Percentiles rank a stretch among this genome's conserved stretches.
Evolutionary conservation across 1,139 yeast genomes (phyloP).

Genomic region (Petasospora fabianii): DNA sequence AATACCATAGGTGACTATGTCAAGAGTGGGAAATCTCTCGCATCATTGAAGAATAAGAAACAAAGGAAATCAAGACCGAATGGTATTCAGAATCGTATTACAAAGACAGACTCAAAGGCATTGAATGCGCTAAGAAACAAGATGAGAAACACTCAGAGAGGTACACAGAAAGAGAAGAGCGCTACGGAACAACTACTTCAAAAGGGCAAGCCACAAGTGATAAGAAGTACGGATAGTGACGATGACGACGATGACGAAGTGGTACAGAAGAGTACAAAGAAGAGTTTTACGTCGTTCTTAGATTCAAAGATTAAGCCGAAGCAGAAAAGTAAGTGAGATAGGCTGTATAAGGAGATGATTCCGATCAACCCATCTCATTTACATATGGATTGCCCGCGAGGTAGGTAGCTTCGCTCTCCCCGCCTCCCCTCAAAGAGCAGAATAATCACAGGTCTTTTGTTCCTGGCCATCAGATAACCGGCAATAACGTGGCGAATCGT

Average conservation of each 20-base stretch:
- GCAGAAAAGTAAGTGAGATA: conserved; percentile 3
- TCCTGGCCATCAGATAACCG: too few relatives aligned
- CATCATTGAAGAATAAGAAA: conserved; percentile 18
- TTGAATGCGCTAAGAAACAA: conserved; percentile 24
- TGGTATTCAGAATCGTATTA: conserved; percentile 7
- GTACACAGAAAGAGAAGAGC: conserved; percentile 1
- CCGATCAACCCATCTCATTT: neutral
- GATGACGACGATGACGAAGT: conserved; percentile 23
- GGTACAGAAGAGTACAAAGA: conserved; percentile 21
- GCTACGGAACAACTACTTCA: conserved; percentile 4
- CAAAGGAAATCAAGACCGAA: conserved; percentile 14
- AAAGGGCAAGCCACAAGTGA: conserved; percentile 2
- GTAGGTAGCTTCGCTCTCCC: too few relatives aligned
- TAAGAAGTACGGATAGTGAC: conserved; percentile 10
- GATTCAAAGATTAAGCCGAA: conserved; percentile 22
- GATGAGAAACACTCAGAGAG: conserved; percentile 17
- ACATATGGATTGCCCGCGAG: too few relatives aligned
- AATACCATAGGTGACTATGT: conserved; percentile 27
- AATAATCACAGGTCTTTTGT: too few relatives aligned
- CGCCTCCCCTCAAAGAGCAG: too few relatives aligned
- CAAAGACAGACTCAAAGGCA: conserved; percentile 20
- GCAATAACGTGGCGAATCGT: too few relatives aligned
- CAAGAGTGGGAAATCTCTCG: conserved; percentile 21
- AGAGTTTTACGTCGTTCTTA: conserved; percentile 20
- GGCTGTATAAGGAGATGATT: too few relatives aligned